Percentiles rank a stretch among this genome's conserved stretches.
Conservation (phyloP, 805 yeast genomes). For the Wickerhamiella hasegawae region DNA sequence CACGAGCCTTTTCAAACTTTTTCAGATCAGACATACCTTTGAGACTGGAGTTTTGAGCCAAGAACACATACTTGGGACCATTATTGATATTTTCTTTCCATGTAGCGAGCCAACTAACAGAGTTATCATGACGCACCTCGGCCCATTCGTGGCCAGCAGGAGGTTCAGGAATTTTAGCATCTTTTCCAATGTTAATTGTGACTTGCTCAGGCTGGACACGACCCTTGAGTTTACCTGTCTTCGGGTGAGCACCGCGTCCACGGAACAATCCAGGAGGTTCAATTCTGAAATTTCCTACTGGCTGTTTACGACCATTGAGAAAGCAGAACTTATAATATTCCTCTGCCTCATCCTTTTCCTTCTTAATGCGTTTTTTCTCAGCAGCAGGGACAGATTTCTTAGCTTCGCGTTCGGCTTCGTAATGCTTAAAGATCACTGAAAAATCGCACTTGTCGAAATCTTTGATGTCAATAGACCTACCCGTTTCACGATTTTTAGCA, state of each 20-base stretch:
- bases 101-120: conserved; percentile 92
- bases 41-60: conserved; percentile 79
- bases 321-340: conserved; percentile 69
- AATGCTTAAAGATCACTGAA: conserved; percentile 52
- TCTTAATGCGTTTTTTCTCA: conserved; percentile 61
- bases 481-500: conserved; percentile 24
- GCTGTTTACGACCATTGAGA: conserved; percentile 77
- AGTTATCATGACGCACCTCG: conserved; percentile 71
- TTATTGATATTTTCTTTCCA: conserved; percentile 90
- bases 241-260: conserved; percentile 96
- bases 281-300: conserved; percentile 81
- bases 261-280: conserved; percentile 95
- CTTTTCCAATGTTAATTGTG: conserved; percentile 63
- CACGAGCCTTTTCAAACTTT: conserved; percentile 87
- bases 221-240: conserved; percentile 78
- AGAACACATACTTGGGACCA: conserved; percentile 70
- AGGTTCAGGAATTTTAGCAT: conserved; percentile 57
- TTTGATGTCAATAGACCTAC: conserved; percentile 27
- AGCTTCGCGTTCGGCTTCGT: conserved; percentile 51
- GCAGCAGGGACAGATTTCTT: conserved; percentile 51
- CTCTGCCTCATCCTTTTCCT: conserved; percentile 58
- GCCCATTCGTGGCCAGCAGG: conserved; percentile 89
- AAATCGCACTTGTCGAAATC: conserved; percentile 66
- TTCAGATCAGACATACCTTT: conserved; percentile 84
- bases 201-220: conserved; percentile 84